Base-by-base conservation (phyloP, 768 basidiomycete species). In the Obba rivulosa region DNA sequence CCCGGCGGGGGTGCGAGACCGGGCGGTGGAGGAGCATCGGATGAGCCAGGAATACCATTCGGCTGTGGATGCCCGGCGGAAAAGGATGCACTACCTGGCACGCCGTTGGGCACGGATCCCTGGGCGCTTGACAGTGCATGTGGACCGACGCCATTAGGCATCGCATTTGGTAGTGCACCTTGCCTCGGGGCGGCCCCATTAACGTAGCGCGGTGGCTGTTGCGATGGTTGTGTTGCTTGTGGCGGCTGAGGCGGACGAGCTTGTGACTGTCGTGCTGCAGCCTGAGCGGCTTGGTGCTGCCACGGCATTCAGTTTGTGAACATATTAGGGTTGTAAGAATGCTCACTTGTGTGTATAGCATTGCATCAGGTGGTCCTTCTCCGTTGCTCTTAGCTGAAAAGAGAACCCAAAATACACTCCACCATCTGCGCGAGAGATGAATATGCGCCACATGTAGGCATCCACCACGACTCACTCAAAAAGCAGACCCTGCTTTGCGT, bases 381-480 rank as follows among this genome's bases (percentile, higher is more conserved):
- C 78, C 78, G 42, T 75, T 83, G 53, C 83, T 86, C 66, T 90
- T 90, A 40, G 87, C 86, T 11, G 81, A 81, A 62, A 90, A 91
- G 14, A 90, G 69, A 0, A 88, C 82, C 88, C 88, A 91, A 58
- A 91, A 91, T 20, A 91, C 88, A 56, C 81, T 85, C 88, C 88
- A 91, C 88, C 88, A 91, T 62, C 87, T 89, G 55, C 24, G n/a
- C 28, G 23, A 24, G 8, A 44, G 9, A 18, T 34, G 21, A 21
- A 21, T 5, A 10, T 9, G 11, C 10, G 43, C 25, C 22, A 7
- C 21, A 31, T 13, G 28, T 13, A 7, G 5, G 5, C 13, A 58
- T 38, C 41, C 20, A 40, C 24, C 18, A 25, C 34, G 7, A 73
- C 85, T 43, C 58, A 88, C 86, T 91, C 88, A 69, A 88, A 91